Conservation (phyloP, 2,329 filamentous ascomycete genomes). For the Biscogniauxia marginata region DNA sequence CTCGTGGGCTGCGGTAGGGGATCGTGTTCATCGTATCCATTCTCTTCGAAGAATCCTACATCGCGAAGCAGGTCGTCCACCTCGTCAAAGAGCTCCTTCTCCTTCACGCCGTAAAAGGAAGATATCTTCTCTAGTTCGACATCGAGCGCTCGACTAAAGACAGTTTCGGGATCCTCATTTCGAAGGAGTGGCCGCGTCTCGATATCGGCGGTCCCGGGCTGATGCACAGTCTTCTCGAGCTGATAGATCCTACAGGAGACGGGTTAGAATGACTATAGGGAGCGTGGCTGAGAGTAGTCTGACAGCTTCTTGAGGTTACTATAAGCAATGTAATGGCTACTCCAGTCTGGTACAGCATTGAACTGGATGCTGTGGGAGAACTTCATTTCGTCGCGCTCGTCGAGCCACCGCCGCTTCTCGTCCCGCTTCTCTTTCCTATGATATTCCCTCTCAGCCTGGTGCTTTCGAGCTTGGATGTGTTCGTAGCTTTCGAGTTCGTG, state of each 20-base stretch:
- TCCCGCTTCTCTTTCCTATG: slow-evolving; percentile 46
- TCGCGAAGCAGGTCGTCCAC: slow-evolving; percentile 75
- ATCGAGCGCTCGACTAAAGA: slow-evolving; percentile 80
- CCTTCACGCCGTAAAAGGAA: slow-evolving; percentile 87
- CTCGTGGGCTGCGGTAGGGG: slow-evolving; percentile 26
- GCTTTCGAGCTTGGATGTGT: slow-evolving; percentile 30
- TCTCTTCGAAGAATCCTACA: slow-evolving; percentile 63
- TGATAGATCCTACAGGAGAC: slow-evolving; percentile 74
- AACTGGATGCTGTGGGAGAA: slow-evolving; percentile 99
- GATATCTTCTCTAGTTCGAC: slow-evolving; percentile 91
- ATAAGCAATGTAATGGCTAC: slow-evolving; percentile 95
- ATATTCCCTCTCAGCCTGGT: slow-evolving; percentile 32
- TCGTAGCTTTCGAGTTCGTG: slow-evolving; percentile 40
- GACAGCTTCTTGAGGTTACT: slow-evolving; percentile 98
- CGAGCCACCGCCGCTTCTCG: slow-evolving; percentile 68
- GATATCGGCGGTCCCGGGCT: slow-evolving; percentile 62
- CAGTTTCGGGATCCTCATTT: slow-evolving; percentile 71
- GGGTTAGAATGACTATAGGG: slow-evolving; percentile 5
- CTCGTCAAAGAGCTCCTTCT: slow-evolving; percentile 81
- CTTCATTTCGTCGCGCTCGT: slow-evolving; percentile 88
- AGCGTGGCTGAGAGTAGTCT: too few relatives aligned
- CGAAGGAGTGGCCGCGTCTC: slow-evolving; percentile 83
- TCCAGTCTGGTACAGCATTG: slow-evolving; percentile 99
- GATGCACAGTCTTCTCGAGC: slow-evolving; percentile 81
- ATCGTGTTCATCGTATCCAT: slow-evolving; percentile 42